phyloP scores from a whole-genome alignment of 1,284 basidiomycete species.

The Vanrija sp. region DNA sequence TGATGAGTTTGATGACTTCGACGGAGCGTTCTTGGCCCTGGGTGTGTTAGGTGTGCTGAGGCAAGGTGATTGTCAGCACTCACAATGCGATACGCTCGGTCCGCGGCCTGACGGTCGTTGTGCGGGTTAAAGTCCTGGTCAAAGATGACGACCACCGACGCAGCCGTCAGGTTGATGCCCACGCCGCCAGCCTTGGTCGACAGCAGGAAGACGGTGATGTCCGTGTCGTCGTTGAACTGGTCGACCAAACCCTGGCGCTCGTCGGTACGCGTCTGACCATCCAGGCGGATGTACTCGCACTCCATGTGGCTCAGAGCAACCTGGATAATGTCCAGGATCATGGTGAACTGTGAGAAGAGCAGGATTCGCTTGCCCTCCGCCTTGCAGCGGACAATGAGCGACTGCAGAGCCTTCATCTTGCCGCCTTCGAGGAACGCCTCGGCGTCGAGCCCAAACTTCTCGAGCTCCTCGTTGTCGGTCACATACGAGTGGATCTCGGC shows the following conservation, averaged over 20 bases:
- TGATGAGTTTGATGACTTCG: constrained; percentile 81
- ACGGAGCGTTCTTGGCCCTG: constrained; percentile 46
- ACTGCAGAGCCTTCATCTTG: constrained; percentile 73
- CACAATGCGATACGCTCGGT: constrained; percentile 89
- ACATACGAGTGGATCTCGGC: constrained; percentile 79
- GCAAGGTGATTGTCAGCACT: background rate
- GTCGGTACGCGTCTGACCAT: constrained; percentile 90
- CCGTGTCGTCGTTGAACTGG: constrained; percentile 88
- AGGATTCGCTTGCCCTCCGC: constrained; percentile 74
- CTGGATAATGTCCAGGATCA: constrained; percentile 89
- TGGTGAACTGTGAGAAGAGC: constrained; percentile 96
- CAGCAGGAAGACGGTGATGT: constrained; percentile 88
- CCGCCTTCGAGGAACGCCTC: constrained; percentile 83
- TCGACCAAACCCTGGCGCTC: constrained; percentile 91
- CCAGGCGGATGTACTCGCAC: constrained; percentile 82
- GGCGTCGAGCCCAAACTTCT: constrained; percentile 69
- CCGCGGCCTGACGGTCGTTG: constrained; percentile 89
- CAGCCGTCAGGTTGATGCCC: constrained; percentile 81
- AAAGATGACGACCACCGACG: constrained; percentile 90
- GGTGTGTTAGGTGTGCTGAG: background rate
- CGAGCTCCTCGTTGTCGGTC: constrained; percentile 70
- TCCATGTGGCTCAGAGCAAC: constrained; percentile 71
- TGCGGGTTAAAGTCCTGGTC: constrained; percentile 95
- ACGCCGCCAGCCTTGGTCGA: constrained; percentile 85
- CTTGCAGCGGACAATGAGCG: constrained; percentile 67